These are phyloP conservation scores for Sequoiadendron giganteum DNA, from an alignment of 75 land plant genomes.

Conservation along the genomic window DNA sequence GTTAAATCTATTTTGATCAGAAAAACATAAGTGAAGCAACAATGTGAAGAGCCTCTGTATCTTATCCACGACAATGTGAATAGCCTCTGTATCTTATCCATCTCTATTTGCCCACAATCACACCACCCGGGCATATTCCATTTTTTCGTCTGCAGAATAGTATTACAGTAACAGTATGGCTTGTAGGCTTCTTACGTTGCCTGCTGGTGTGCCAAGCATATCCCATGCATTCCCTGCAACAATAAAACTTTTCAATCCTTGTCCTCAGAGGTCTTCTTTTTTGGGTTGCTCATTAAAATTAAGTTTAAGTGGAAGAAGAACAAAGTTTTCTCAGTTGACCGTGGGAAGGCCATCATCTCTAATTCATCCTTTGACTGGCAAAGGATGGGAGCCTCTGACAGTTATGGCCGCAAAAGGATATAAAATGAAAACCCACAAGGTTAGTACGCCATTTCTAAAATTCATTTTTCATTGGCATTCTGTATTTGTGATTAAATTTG, in stretches of 20 bases:
- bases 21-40: too few relatives aligned
- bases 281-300: slow-evolving; percentile 2
- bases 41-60: too few relatives aligned
- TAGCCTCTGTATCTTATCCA: not conserved
- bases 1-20: too few relatives aligned
- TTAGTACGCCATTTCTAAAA: not conserved
- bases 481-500: not conserved
- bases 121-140: not conserved
- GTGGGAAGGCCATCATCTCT: not conserved
- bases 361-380: not conserved
- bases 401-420: slow-evolving; percentile 66
- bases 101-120: not conserved
- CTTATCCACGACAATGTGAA: too few relatives aligned
- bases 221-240: not conserved
- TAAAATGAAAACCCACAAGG: slow-evolving; percentile 99
- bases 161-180: not conserved
- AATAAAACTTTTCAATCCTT: not conserved
- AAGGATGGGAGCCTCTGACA: slow-evolving; percentile 15
- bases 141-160: not conserved
- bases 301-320: not conserved
- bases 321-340: not conserved
- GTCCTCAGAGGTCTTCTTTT: not conserved
- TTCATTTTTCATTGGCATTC: not conserved
- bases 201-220: not conserved
- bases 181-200: not conserved